Percentiles rank a stretch among this genome's conserved stretches.
phyloP scores from a whole-genome alignment of 768 basidiomycete genomes.

The Grammothele lineata region DNA sequence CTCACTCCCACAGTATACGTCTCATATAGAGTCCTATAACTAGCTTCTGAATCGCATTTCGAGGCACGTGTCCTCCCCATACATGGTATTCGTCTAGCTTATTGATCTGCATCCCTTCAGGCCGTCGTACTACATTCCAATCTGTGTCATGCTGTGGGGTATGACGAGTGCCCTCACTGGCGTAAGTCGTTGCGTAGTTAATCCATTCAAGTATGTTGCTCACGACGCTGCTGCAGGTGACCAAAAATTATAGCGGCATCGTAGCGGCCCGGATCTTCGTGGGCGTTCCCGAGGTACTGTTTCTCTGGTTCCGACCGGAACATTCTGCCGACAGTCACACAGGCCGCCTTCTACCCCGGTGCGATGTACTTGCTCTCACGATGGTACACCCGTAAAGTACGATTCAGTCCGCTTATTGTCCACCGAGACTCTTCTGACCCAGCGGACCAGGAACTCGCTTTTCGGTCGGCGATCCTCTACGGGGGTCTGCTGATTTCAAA shows the following conservation, averaged over 20 bases:
- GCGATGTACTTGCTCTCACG: slow-evolving; percentile 37
- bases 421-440: no score
- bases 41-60: slow-evolving; percentile 55
- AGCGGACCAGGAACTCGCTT: slow-evolving; percentile 56
- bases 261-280: slow-evolving; percentile 56
- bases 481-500: slow-evolving; percentile 59
- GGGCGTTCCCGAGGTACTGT: slow-evolving; percentile 62
- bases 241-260: slow-evolving; percentile 51
- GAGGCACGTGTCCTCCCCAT: no score
- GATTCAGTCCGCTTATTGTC: no score
- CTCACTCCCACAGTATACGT: no score
- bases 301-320: no score
- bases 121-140: slow-evolving; percentile 58
- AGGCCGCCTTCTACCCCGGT: slow-evolving; percentile 34
- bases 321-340: slow-evolving; percentile 65
- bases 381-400: slow-evolving; percentile 18
- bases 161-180: slow-evolving; percentile 62
- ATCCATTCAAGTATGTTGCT: no score
- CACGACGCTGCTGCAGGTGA: no score
- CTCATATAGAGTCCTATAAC: no score
- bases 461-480: slow-evolving; percentile 58
- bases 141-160: slow-evolving; percentile 60
- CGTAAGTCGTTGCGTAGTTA: no score
- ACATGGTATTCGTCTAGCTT: no score
- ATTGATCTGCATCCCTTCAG: no score